A percentile compares a stretch with the other conserved stretches of the same genome.
These are phyloP conservation scores for Thinopyrum obtusiflorum DNA, from an alignment of 202 grass and related monocot genomes.

Conservation along the genomic window DNA sequence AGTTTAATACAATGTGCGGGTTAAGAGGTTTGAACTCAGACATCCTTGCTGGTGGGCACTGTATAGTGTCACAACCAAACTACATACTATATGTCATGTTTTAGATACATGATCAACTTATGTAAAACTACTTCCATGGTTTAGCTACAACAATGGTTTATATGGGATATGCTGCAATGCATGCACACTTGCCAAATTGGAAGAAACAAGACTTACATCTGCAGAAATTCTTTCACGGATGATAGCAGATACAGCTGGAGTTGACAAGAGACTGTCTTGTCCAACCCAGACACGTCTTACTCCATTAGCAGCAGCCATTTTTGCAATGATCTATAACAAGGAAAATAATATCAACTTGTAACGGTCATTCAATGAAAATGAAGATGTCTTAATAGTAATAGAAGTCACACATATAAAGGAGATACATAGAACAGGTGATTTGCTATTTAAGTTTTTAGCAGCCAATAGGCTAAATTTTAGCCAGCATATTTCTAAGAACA, in stretches of 20 bases:
- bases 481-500: not conserved
- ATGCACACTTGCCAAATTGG: not conserved
- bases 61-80: not conserved
- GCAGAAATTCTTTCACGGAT: constrained; percentile 88
- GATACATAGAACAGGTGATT: not conserved
- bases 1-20: not conserved
- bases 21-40: not conserved
- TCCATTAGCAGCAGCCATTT: constrained; percentile 97
- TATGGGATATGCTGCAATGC: not conserved
- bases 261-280: constrained; percentile 81
- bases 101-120: not conserved
- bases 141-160: not conserved
- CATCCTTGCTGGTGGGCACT: not conserved
- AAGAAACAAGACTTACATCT: constrained; percentile 70
- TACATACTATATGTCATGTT: not conserved
- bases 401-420: not conserved
- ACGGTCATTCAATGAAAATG: not conserved
- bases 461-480: not conserved
- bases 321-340: constrained; percentile 72
- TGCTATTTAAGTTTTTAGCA: not conserved
- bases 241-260: constrained; percentile 89
- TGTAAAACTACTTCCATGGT: not conserved
- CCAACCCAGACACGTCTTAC: constrained; percentile 92
- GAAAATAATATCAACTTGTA: constrained; percentile 24
- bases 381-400: not conserved